These are phyloP conservation scores for Candida labiduridarum DNA, from an alignment of 1,139 yeast species.

Conservation along the genomic window DNA sequence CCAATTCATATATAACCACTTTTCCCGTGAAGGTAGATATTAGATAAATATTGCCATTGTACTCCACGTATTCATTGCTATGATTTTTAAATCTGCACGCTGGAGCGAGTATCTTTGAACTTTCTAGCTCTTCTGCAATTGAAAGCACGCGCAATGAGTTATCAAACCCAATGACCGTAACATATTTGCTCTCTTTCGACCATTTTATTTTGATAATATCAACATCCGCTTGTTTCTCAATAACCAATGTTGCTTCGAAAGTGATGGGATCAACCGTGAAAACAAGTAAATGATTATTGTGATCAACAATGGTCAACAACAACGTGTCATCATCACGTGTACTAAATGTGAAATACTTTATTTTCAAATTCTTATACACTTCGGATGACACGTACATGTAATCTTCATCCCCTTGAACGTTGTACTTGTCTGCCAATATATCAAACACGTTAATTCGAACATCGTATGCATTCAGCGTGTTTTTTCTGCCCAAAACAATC, in stretches of 20 bases:
- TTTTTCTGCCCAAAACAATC: conserved; percentile 31
- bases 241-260: conserved; percentile 6
- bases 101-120: not conserved
- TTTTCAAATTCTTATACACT: conserved; percentile 26
- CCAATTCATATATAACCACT: conserved; percentile 11
- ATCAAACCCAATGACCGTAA: conserved; percentile 11
- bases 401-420: conserved; percentile 17
- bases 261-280: conserved; percentile 21
- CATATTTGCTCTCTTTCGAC: conserved; percentile 11
- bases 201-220: conserved; percentile 15
- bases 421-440: conserved; percentile 25
- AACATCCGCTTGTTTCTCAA: conserved; percentile 4
- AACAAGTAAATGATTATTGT: conserved; percentile 21
- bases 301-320: conserved; percentile 14
- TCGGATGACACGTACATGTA: conserved; percentile 18
- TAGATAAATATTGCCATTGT: conserved; percentile 2
- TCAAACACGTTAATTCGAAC: conserved; percentile 32
- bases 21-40: conserved; percentile 14
- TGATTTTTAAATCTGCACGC: conserved; percentile 11
- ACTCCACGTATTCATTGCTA: conserved; percentile 7
- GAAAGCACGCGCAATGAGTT: conserved; percentile 10
- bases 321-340: conserved; percentile 12
- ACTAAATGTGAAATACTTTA: conserved; percentile 34
- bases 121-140: conserved; percentile 6
- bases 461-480: conserved; percentile 14